Base-by-base conservation (phyloP, 495 filamentous ascomycete species). In the Terfezia boudieri region DNA sequence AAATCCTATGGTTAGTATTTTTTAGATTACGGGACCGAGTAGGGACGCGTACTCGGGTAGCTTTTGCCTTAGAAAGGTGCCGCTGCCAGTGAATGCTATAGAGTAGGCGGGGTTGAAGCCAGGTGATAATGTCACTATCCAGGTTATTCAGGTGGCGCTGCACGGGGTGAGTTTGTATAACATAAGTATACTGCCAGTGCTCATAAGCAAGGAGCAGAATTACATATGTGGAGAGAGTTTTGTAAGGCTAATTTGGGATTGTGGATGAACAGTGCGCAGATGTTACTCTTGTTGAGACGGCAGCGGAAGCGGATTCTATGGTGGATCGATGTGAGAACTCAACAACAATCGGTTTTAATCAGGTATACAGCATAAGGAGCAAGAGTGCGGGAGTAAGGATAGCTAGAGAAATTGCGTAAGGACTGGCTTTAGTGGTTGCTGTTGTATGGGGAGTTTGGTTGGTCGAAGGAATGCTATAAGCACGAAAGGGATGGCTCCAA, bases 51-150 rank as follows among this genome's bases (percentile, higher is more conserved):
- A 89, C 64, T 77, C 82, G 11, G 90, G 88, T 50, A 83, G 78
- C 8, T 76, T 96, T 66, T 99, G 92, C 67, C 68, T 99, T 50
- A 84, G 86, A 0, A 84, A 94, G 62, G 82, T 96, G 1, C 81
- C 86, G n/a, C 69, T 94, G 55, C 92, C 92, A 0, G 74, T 71
- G 17, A 81, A 83, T 58, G 71, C 78, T 43, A 80, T 67, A 10
- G 41, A 46, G 41, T 46, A 4, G 41, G 41, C 1, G 14, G 41
- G 41, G 14, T 79, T 86, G 37, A 79, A 83, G 26, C 70, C 77
- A 0, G 92, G 92, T n/a, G 84, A 92, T 66, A 83, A 88, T 65
- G 90, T 88, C 12, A 99, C 92, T 8, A 87, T 99, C 58, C 92
- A 99, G 67, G 71, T 96, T 16, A 78, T 99, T 37, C 87, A 95